A percentile compares a stretch with the other conserved stretches of the same genome.
Evolutionary conservation across 768 basidiomycete species (phyloP).

Genomic region (Tricholoma saponaceum): DNA sequence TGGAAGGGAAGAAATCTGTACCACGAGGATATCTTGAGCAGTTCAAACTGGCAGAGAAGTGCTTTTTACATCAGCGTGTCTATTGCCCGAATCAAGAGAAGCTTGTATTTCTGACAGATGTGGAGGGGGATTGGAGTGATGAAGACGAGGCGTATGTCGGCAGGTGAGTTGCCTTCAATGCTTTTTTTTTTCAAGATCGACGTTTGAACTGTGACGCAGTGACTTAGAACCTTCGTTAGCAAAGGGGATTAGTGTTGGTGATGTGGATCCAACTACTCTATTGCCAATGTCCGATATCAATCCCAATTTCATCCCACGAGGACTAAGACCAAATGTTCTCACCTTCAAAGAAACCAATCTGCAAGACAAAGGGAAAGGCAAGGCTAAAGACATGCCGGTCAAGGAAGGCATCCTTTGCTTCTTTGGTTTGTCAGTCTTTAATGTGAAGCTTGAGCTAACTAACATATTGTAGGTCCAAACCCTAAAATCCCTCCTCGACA

Average conservation of each 20-base stretch:
- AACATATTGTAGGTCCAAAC: constrained; percentile 34
- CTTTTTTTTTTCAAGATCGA: neutral
- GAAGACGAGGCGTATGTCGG: constrained; percentile 72
- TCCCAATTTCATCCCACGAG: constrained; percentile 53
- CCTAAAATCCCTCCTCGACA: constrained; percentile 31
- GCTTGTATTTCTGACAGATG: constrained; percentile 68
- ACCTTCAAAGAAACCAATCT: constrained; percentile 18
- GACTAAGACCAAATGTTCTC: constrained; percentile 35
- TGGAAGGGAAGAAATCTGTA: constrained; percentile 83
- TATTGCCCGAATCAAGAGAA: constrained; percentile 68
- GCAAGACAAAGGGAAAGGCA: constrained; percentile 43
- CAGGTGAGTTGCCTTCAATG: constrained; percentile 38
- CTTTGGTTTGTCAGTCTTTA: constrained; percentile 46
- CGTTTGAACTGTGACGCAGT: constrained; percentile 33
- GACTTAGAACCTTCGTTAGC: constrained; percentile 63
- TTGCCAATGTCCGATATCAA: constrained; percentile 78
- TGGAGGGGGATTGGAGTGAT: constrained; percentile 53
- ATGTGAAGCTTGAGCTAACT: neutral
- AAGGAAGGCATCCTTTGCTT: constrained; percentile 51
- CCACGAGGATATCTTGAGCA: constrained; percentile 71
- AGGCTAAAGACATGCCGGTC: constrained; percentile 33
- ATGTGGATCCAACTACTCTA: constrained; percentile 65
- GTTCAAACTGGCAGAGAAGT: constrained; percentile 83
- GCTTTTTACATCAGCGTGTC: constrained; percentile 90
- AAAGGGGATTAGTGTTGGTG: constrained; percentile 60